These are phyloP conservation scores for Oxalis stricta DNA, from an alignment of 441 rosid species.

Conservation along the genomic window DNA sequence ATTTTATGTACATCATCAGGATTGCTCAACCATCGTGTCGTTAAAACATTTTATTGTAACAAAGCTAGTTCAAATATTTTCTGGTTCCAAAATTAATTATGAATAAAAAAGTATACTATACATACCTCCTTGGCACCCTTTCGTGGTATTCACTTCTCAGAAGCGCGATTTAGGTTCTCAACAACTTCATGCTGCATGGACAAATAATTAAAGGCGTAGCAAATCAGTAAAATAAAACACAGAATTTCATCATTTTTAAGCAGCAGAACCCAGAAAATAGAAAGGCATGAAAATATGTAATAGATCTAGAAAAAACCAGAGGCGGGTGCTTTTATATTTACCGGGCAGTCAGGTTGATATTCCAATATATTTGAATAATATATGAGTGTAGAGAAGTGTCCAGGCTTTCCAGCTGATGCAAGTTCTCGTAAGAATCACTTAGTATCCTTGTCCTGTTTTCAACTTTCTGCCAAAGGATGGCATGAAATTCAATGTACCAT, in stretches of 20 bases:
- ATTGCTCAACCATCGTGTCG: background rate
- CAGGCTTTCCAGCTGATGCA: constrained; percentile 95
- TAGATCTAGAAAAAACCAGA: background rate
- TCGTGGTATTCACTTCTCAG: constrained; percentile 94
- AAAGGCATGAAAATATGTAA: background rate
- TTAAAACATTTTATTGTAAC: background rate
- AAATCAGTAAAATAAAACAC: background rate
- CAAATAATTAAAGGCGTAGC: background rate
- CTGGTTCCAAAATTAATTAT: background rate
- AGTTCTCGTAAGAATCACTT: constrained; percentile 94
- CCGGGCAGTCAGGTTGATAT: constrained; percentile 98
- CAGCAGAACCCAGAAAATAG: background rate
- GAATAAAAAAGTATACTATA: background rate
- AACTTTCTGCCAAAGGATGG: constrained; percentile 54
- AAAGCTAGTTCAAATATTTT: too few relatives aligned
- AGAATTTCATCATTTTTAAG: background rate
- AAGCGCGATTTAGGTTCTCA: constrained; percentile 84
- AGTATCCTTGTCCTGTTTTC: constrained; percentile 77
- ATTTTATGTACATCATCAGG: background rate
- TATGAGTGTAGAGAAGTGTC: constrained; percentile 89
- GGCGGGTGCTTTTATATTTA: constrained; percentile 16
- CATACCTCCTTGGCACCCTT: constrained; percentile 97
- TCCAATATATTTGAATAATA: constrained; percentile 86
- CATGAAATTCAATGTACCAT: constrained; percentile 1
- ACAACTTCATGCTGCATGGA: constrained; percentile 79